Evolutionary conservation across 768 basidiomycete genomes (phyloP).

Genomic region (Rhodotorula sphaerocarpa): DNA sequence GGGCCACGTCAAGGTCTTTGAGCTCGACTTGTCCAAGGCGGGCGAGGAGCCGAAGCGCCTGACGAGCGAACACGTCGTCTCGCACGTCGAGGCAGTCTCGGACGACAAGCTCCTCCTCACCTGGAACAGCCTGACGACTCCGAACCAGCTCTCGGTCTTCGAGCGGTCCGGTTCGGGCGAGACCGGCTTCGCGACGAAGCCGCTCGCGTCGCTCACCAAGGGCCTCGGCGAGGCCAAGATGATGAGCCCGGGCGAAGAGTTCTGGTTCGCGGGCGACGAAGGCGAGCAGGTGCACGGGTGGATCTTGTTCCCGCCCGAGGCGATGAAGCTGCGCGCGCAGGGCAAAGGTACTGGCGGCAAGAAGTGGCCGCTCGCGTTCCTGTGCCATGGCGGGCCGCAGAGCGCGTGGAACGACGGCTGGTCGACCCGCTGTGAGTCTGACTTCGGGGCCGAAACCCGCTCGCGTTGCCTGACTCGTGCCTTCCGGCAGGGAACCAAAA

Average conservation of each 20-base stretch:
- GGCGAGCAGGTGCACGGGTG: conserved; percentile 73
- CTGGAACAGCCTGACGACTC: conserved; percentile 63
- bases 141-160: conserved; percentile 70
- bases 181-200: conserved; percentile 40
- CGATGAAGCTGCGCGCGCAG: conserved; percentile 44
- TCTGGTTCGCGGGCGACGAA: conserved; percentile 81
- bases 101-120: conserved; percentile 61
- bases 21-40: conserved; percentile 50
- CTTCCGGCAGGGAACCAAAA: conserved; percentile 63
- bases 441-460: no score
- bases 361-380: conserved; percentile 69
- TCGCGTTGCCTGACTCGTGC: background rate
- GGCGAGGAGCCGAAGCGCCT: conserved; percentile 53
- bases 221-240: conserved; percentile 53
- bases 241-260: conserved; percentile 62
- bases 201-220: conserved; percentile 52
- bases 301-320: conserved; percentile 71
- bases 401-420: conserved; percentile 84
- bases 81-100: conserved; percentile 47
- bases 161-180: conserved; percentile 46
- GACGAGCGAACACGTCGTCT: conserved; percentile 54
- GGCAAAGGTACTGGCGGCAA: conserved; percentile 50
- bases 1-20: conserved; percentile 67
- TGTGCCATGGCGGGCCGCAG: conserved; percentile 47
- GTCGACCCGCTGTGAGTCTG: conserved; percentile 52